Conservation (phyloP, 2,329 filamentous ascomycete species). For the Fusarium paranaense region DNA sequence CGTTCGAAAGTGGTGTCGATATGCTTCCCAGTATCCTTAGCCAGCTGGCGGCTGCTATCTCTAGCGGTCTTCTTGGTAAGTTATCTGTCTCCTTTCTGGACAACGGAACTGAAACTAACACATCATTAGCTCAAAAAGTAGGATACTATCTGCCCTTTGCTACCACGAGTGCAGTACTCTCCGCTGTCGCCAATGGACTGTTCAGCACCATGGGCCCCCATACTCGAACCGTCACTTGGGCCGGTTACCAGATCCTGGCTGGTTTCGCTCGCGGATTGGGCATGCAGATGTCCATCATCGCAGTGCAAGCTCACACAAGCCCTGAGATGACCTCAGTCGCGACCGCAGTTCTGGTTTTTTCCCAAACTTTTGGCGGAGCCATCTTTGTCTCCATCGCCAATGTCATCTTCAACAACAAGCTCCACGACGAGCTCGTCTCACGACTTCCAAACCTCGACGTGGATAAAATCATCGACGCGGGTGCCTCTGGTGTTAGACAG, state of each 20-base stretch:
- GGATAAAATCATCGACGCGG: constrained; percentile 53
- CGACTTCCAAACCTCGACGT: constrained; percentile 48
- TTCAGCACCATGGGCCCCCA: constrained; percentile 54
- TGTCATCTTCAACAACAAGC: constrained; percentile 46
- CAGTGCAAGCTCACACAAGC: constrained; percentile 44
- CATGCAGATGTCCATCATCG: constrained; percentile 55
- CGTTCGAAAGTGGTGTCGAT: constrained; percentile 45
- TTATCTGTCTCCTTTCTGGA: too few species aligned
- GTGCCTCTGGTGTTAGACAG: constrained; percentile 53
- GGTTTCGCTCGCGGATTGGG: constrained; percentile 59
- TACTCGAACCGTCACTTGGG: constrained; percentile 54
- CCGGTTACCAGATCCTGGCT: constrained; percentile 55
- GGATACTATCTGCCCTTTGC: constrained; percentile 61
- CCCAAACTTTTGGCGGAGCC: constrained; percentile 54
- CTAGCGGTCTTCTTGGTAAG: constrained; percentile 39
- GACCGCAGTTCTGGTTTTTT: constrained; percentile 43
- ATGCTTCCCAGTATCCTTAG: constrained; percentile 45
- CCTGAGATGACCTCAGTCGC: constrained; percentile 43
- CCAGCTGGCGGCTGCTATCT: constrained; percentile 40
- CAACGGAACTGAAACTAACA: constrained; percentile 6
- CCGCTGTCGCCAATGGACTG: constrained; percentile 53
- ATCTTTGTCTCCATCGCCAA: constrained; percentile 56
- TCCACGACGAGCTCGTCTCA: constrained; percentile 46
- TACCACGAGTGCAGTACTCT: constrained; percentile 48
- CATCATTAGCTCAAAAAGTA: constrained; percentile 36